Base-by-base conservation (phyloP, 2,329 filamentous ascomycete species). In the Penicillium sp. region DNA sequence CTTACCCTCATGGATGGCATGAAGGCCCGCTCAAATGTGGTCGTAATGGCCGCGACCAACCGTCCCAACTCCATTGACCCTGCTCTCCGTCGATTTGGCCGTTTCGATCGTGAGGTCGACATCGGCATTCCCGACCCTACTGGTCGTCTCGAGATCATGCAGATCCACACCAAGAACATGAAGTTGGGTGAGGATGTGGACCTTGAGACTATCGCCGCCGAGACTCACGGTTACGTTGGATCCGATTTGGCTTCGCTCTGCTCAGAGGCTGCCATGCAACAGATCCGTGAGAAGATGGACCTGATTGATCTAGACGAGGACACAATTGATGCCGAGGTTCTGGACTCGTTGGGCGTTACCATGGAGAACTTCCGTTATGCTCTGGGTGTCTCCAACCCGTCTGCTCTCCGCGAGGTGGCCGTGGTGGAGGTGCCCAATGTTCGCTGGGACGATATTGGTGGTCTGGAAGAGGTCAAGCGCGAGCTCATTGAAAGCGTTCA, bases 141-240 rank as follows among this genome's bases (percentile, higher is more conserved):
- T 57, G 92, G 92, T 49, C 92, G 92, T 77, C 84, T 98, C 25
- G 92, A 98, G 77, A 96, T 98, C 61, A 82, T 98, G 45, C 87
- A 94, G 70, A 98, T 98, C 54, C 92, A 98, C 78, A 98, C 92
- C 69, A 98, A 98, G 84, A 98, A 98, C 79, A 98, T 98, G 92
- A 98, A 98, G 77, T 80, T 98, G 45, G 88, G 71, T 43, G 92
- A 96, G 41, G 92, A 96, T 56, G 92, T 98, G 45, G 92, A 98
- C 60, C 79, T 98, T 30, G 90, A 95, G 74, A 83, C 88, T 60
- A 95, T 98, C 60, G 92, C 92, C 37, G 80, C 92, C 18, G 92
- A 98, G 75, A 98, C 92, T 31, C 92, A 98, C 74, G 92, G 92
- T 72, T 98, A 96, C 59, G 92, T 98, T 52, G 92, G 92, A 74